phyloP scores from a whole-genome alignment of 352 stramenopile genomes.

The Phytophthora podocarpi region DNA sequence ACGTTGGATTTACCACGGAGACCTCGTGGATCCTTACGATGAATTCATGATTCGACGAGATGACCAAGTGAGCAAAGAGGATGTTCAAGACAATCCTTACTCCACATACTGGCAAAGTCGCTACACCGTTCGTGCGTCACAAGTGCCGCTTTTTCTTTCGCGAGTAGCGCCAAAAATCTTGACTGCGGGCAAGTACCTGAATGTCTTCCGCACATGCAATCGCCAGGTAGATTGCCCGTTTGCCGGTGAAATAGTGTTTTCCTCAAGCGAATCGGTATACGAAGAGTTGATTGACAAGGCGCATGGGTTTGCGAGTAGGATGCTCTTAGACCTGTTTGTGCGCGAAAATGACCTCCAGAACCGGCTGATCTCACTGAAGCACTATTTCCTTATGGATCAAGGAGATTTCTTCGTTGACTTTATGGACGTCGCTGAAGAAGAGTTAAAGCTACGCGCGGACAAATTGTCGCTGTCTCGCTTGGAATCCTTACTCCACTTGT shows the following conservation, averaged over 20 bases:
- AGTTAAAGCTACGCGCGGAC: conserved; percentile 90
- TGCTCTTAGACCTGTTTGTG: conserved; percentile 82
- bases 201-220: conserved; percentile 88
- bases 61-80: conserved; percentile 75
- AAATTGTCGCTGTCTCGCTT: conserved; percentile 91
- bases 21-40: conserved; percentile 90
- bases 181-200: conserved; percentile 93
- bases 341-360: conserved; percentile 82
- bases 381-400: conserved; percentile 99
- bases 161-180: conserved; percentile 86
- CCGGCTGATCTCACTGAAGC: conserved; percentile 91
- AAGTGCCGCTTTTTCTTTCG: conserved; percentile 85
- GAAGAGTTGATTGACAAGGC: conserved; percentile 88
- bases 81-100: conserved; percentile 88
- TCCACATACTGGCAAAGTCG: conserved; percentile 91
- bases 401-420: conserved; percentile 99
- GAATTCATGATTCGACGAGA: conserved; percentile 93
- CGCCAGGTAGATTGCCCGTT: conserved; percentile 83
- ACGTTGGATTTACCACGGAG: conserved; percentile 90
- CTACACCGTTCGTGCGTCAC: conserved; percentile 77
- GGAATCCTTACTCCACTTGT: conserved; percentile 94
- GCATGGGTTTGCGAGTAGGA: conserved; percentile 79
- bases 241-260: conserved; percentile 67
- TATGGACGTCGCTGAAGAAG: conserved; percentile 95
- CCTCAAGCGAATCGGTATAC: conserved; percentile 69